Evolutionary conservation across 441 rosid genomes (phyloP).

Genomic region (Brassica balearica): DNA sequence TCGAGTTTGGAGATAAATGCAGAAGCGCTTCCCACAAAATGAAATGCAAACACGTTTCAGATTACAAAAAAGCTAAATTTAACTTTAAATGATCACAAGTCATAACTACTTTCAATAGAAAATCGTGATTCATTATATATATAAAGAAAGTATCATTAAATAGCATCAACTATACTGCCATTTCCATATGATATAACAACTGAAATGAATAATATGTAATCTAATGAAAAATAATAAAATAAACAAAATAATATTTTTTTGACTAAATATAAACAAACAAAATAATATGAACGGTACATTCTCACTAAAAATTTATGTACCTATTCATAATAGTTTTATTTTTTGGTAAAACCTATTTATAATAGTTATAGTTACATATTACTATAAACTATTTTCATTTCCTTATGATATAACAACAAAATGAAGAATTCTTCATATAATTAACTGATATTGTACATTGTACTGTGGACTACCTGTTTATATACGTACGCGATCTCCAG

Average conservation of each 20-base stretch:
- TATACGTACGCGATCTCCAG: constrained; percentile 1
- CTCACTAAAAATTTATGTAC: no score
- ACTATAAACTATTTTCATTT: neutral
- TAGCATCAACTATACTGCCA: neutral
- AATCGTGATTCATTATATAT: neutral
- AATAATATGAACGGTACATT: no score
- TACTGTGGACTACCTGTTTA: neutral
- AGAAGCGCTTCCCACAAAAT: constrained; percentile 55
- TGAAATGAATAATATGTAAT: neutral
- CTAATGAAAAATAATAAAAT: neutral
- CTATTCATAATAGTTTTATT: neutral
- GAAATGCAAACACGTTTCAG: neutral
- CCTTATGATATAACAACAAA: constrained; percentile 6
- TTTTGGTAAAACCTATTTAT: no score
- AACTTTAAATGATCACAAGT: neutral
- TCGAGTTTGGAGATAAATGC: constrained; percentile 66
- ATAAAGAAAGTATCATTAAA: neutral
- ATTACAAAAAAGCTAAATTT: neutral
- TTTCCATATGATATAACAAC: neutral
- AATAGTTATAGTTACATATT: no score
- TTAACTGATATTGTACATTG: neutral
- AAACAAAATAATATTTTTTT: no score
- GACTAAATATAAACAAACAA: no score
- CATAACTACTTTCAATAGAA: neutral
- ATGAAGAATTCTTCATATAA: neutral